Percentiles rank a stretch among this genome's conserved stretches.
Evolutionary conservation across 306 rosid species (phyloP).

Genomic region (Erythrophleum fordii): DNA sequence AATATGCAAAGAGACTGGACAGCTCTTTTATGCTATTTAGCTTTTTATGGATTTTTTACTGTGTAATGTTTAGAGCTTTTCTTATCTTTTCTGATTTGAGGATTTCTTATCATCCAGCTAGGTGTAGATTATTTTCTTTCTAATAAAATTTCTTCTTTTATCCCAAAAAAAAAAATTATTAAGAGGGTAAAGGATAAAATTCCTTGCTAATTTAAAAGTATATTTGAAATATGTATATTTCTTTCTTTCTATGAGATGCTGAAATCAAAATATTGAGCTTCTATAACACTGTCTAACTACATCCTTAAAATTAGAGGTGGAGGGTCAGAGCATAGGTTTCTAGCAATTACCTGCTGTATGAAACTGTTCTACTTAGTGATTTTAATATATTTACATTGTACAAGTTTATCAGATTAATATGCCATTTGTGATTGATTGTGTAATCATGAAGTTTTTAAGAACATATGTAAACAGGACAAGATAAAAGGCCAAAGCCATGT

Average conservation of each 20-base stretch:
- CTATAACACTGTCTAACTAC: background rate
- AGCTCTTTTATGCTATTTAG: too few relatives aligned
- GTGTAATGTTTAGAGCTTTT: too few relatives aligned
- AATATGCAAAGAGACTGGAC: too few relatives aligned
- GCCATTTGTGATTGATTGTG: constrained; percentile 16
- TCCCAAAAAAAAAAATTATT: background rate
- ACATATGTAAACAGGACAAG: background rate
- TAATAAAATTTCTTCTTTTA: too few relatives aligned
- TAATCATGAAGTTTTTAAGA: constrained; percentile 22
- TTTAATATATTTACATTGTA: constrained; percentile 7
- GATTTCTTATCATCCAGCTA: too few relatives aligned
- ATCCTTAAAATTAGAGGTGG: background rate
- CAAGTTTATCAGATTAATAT: background rate
- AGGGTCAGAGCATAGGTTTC: background rate
- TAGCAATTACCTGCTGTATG: constrained; percentile 3
- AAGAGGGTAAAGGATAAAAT: background rate
- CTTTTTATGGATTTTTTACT: too few relatives aligned
- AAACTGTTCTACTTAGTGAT: background rate
- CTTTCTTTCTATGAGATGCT: background rate
- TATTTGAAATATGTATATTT: background rate
- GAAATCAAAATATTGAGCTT: constrained; percentile 14
- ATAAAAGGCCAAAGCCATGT: constrained; percentile 22
- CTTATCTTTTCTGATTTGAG: too few relatives aligned
- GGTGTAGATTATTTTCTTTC: too few relatives aligned
- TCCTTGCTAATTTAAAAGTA: background rate